Base-by-base conservation (phyloP, 2,329 filamentous ascomycete species). In the Chaetomiaceae sp. region DNA sequence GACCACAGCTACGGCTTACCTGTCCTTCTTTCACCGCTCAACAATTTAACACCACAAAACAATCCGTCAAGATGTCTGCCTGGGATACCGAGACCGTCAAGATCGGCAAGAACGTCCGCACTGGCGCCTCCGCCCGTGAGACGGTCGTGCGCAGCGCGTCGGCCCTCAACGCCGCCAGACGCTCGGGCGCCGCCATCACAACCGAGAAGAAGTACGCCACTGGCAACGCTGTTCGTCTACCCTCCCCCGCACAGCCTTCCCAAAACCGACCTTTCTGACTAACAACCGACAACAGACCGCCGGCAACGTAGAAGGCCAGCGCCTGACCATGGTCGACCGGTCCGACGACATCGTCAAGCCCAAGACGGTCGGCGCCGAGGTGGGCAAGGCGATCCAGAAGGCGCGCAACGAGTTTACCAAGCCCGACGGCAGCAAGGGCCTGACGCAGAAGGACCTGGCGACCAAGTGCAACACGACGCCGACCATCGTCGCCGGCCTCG, bases 301-400 rank as follows among this genome's bases (percentile, higher is more conserved):
- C 54, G 74, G 73, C n/a, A n/a, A n/a, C 55, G 77, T 77, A 60
- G 92, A 97, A 73, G 93, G 93, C 62, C 93, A 99, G 75, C 91
- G 89, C 68, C 79, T 97, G 59, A 97, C 93, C 61, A 96, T 97
- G 78, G 91, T 99, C 70, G 93, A 97, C 78, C 91, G 92, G 62
- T 85, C 84, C 68, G 91, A 97, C 77, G 93, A 96, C 69, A 96
- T 96, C 73, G 86, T 97, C 73, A 96, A 96, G 77, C 91, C 90
- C 66, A 95, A 95, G 76, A 95, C 89, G 41, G 78, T 96, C 53
- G 89, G 90, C 67, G 78, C 79, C 65, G 77, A 81, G 50, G 89
- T 97, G 58, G 89, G 87, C 64, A 82, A 88, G 60, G 87, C 86
- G 59, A 96, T 97, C 73, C 79, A 83, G 64, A 80, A 85, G 65